phyloP scores from a whole-genome alignment of 495 filamentous ascomycete genomes.

The Cercophora samala region DNA sequence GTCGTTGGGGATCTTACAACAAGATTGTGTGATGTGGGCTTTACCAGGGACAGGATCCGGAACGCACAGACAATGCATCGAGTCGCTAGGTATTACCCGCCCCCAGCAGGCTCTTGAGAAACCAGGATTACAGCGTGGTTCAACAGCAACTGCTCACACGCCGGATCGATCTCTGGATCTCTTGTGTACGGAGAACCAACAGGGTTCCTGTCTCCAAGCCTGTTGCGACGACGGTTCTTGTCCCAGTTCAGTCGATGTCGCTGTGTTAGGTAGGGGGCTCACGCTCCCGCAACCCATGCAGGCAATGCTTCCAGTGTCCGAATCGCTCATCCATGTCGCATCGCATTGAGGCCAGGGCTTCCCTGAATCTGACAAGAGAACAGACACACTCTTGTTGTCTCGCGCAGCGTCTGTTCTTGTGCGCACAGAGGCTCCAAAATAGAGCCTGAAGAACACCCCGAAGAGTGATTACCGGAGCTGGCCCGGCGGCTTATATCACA shows the following conservation, averaged over 20 bases:
- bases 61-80: constrained; percentile 31
- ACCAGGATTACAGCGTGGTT: neutral
- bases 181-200: neutral
- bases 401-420: constrained; percentile 9
- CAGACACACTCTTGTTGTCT: constrained; percentile 22
- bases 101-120: constrained; percentile 2
- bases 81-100: constrained; percentile 10
- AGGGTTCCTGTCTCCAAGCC: constrained; percentile 12
- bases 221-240: constrained; percentile 27
- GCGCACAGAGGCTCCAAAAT: constrained; percentile 30
- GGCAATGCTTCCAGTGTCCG: constrained; percentile 21
- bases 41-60: constrained; percentile 27
- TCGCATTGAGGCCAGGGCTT: constrained; percentile 24
- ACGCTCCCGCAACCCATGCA: constrained; percentile 28
- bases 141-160: constrained; percentile 8
- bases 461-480: constrained; percentile 23
- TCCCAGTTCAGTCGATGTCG: constrained; percentile 28
- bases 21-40: constrained; percentile 24
- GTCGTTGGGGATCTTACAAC: constrained; percentile 23
- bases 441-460: constrained; percentile 19
- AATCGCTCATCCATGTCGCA: constrained; percentile 24
- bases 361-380: constrained; percentile 21
- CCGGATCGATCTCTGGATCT: neutral
- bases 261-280: constrained; percentile 19
- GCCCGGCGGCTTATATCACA: constrained; percentile 27